Conservation (phyloP, 192 early-diverging fungal genomes). For the Neocallimastix lanati region DNA sequence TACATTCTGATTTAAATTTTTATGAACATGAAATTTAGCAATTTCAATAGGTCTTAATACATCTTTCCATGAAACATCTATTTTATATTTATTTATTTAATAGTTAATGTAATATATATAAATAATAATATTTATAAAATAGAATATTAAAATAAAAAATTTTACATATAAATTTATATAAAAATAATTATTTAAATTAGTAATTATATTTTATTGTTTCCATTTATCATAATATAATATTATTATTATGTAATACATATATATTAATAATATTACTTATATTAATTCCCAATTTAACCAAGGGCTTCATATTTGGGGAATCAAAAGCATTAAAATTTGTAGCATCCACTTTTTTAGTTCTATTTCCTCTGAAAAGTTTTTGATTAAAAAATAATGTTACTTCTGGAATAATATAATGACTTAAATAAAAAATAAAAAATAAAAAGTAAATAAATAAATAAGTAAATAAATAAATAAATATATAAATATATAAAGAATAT, state of each 20-base stretch:
- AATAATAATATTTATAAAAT: too few species aligned
- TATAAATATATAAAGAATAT: too few species aligned
- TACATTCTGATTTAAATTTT: constrained; percentile 68
- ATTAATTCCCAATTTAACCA: constrained; percentile 93
- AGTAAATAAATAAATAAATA: too few species aligned
- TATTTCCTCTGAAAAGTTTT: constrained; percentile 31
- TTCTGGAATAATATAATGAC: constrained; percentile 76
- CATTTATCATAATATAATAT: too few species aligned
- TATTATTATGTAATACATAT: too few species aligned
- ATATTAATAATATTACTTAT: too few species aligned
- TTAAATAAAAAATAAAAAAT: too few species aligned
- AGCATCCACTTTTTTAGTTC: constrained; percentile 57
- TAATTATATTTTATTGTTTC: too few species aligned
- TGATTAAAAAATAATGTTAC: not conserved
- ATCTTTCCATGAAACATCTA: constrained; percentile 78
- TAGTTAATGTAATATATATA: not conserved
- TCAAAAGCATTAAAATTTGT: constrained; percentile 71
- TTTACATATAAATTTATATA: too few species aligned
- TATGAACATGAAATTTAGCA: constrained; percentile 65
- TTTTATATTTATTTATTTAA: not conserved
- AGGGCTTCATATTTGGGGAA: constrained; percentile 69
- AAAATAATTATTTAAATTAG: too few species aligned
- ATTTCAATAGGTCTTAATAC: constrained; percentile 72
- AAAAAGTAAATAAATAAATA: too few species aligned
- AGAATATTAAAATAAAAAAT: too few species aligned